A percentile compares a stretch with the other conserved stretches of the same genome.
phyloP scores from a whole-genome alignment of 495 filamentous ascomycete genomes.

The Viridothelium virens region DNA sequence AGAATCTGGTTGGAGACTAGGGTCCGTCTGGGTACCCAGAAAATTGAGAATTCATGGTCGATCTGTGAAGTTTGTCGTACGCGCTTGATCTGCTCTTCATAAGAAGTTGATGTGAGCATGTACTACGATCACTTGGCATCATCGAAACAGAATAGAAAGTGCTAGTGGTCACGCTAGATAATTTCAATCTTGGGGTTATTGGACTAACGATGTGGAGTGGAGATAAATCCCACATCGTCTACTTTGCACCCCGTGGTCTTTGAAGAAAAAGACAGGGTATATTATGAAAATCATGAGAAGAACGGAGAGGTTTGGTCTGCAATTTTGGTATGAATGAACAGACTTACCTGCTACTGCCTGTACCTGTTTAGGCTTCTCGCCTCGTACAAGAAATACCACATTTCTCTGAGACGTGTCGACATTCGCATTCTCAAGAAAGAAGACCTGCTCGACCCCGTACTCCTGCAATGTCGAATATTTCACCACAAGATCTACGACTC shows the following conservation, averaged over 20 bases:
- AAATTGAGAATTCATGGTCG: conserved; percentile 89
- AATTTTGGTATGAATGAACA: background rate
- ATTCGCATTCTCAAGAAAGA: conserved; percentile 90
- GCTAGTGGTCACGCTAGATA: conserved; percentile 33
- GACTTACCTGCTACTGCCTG: conserved; percentile 81
- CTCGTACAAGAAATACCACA: conserved; percentile 84
- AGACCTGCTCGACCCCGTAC: conserved; percentile 94
- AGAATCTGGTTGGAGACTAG: conserved; percentile 84
- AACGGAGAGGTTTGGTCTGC: background rate
- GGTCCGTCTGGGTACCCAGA: conserved; percentile 88
- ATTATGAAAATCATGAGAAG: too few relatives aligned
- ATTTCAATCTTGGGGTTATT: conserved; percentile 57
- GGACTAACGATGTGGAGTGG: conserved; percentile 58
- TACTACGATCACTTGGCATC: conserved; percentile 45
- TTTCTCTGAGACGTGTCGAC: conserved; percentile 88
- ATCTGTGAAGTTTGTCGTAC: conserved; percentile 74
- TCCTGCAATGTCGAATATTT: conserved; percentile 87
- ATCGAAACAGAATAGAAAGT: conserved; percentile 41
- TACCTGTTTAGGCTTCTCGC: conserved; percentile 75
- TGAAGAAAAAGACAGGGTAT: conserved; percentile 5
- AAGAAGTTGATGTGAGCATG: conserved; percentile 46
- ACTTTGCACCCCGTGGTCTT: conserved; percentile 48
- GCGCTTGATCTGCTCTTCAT: conserved; percentile 76
- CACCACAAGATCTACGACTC: conserved; percentile 80
- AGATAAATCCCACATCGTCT: conserved; percentile 50